phyloP scores from a whole-genome alignment of 2,329 filamentous ascomycete species.

The Fusarium acutatum region DNA sequence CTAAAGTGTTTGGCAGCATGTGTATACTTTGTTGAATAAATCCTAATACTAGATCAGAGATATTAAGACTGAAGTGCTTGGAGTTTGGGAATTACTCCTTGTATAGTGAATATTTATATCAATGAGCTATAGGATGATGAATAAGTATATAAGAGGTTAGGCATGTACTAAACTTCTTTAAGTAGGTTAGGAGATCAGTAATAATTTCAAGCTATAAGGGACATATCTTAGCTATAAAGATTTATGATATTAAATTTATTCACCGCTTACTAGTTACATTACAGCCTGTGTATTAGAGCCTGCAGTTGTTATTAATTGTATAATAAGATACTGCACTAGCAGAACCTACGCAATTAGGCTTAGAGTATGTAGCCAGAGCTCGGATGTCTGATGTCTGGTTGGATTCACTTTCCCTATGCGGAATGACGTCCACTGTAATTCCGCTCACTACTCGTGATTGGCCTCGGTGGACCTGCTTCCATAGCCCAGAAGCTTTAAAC shows the following conservation, averaged over 20 bases:
- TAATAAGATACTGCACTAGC: not conserved
- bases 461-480: not conserved
- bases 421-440: not conserved
- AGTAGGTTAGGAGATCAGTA: no score
- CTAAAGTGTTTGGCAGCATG: not conserved
- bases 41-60: no score
- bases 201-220: no score
- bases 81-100: no score
- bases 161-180: not conserved
- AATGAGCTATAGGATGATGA: not conserved
- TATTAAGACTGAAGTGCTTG: not conserved
- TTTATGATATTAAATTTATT: not conserved
- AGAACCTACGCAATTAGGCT: not conserved
- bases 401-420: not conserved
- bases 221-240: no score
- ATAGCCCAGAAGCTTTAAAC: not conserved
- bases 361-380: not conserved
- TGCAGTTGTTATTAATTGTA: not conserved
- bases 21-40: not conserved
- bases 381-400: not conserved
- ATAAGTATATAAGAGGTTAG: not conserved
- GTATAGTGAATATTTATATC: not conserved
- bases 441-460: not conserved
- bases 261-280: no score
- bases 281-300: no score